A percentile compares a stretch with the other conserved stretches of the same genome.
These are phyloP conservation scores for Sesbania bispinosa DNA, from an alignment of 306 rosid species.

Conservation along the genomic window DNA sequence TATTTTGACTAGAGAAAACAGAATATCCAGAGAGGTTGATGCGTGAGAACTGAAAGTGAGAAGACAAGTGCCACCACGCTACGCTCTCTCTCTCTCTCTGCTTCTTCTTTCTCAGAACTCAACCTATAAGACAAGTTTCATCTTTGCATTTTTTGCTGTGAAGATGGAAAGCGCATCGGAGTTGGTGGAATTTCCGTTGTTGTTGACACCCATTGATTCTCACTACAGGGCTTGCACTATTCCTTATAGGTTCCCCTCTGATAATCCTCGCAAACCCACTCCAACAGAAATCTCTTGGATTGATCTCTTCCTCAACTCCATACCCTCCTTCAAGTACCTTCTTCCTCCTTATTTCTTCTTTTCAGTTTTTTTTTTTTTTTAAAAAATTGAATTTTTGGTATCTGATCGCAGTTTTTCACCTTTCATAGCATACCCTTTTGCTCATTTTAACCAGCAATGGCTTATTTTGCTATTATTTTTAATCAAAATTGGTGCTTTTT, in stretches of 20 bases:
- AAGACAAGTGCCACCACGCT: not conserved
- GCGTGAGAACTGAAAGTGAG: not conserved
- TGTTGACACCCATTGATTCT: slow-evolving; percentile 69
- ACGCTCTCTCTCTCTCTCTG: not conserved
- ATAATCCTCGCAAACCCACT: slow-evolving; percentile 85
- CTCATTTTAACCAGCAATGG: not conserved
- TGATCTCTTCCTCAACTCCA: slow-evolving; percentile 67
- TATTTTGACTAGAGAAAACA: not conserved
- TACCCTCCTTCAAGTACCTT: slow-evolving; percentile 80
- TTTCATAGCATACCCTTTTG: slow-evolving; percentile 11
- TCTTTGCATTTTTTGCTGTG: not conserved
- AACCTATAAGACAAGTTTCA: not conserved
- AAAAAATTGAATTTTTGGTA: not conserved
- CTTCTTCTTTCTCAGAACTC: not conserved
- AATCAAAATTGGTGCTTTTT: slow-evolving; percentile 7
- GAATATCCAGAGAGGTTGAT: not conserved
- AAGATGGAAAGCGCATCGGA: slow-evolving; percentile 80
- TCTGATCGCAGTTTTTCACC: not conserved
- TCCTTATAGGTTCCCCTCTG: slow-evolving; percentile 90
- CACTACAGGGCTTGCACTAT: slow-evolving; percentile 85
- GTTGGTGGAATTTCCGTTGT: slow-evolving; percentile 71
- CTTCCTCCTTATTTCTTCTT: not conserved
- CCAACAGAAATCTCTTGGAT: slow-evolving; percentile 82
- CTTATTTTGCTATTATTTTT: not conserved
- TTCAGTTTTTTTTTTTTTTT: not conserved